Evolutionary conservation across 805 yeast genomes (phyloP), one percentile per base, ranked within the genome.

Genomic region (Sugiyamaella boreocaroliniensis): DNA sequence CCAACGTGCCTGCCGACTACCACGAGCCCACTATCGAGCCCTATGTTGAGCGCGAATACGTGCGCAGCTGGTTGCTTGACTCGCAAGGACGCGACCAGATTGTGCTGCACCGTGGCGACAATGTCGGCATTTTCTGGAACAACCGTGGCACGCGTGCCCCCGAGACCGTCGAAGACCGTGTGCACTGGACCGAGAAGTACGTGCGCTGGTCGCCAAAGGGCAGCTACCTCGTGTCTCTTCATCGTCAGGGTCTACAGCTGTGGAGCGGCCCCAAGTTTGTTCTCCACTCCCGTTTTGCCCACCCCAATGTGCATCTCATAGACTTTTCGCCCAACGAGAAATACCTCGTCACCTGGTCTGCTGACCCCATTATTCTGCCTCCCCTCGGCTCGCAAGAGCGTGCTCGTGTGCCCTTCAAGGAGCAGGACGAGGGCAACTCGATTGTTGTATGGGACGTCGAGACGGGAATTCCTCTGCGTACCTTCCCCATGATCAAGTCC

Each of bases 171-270:
- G 80, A 85, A 54, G 89, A 86, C 64, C 81, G 96, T 71, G 76
- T 77, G 58, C 83, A 85, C 60, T 89, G 95, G 86, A 89, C 97
- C 53, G 83, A 89, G 55, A 83, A 88, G 57, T 89, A 84, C 62
- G 86, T 89, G 63, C 83, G 83, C 68, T 92, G 89, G 75, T 89
- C 98, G 48, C 96, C 97, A 66, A 83, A 82, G 71, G 99, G 99
- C 70, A 82, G 92, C 11, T 90, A 82, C 66, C 71, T 92, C 58
- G 81, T 87, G 62, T 84, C 97, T 0, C 77, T 89, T 62, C 97
- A 92, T 71, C 89, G 89, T 49, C 95, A 88, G 71, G 98, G 98
- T 76, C 82, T 89, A 53, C 95, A 89, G 68, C 80, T 92, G 26
- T 93, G 97, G 95, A 99, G 98, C 67, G 97, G 98, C 56, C 79